Percentiles rank a stretch among this genome's conserved stretches.
Evolutionary conservation across 2,329 filamentous ascomycete genomes (phyloP).

Genomic region (Dactylonectria estremocensis): DNA sequence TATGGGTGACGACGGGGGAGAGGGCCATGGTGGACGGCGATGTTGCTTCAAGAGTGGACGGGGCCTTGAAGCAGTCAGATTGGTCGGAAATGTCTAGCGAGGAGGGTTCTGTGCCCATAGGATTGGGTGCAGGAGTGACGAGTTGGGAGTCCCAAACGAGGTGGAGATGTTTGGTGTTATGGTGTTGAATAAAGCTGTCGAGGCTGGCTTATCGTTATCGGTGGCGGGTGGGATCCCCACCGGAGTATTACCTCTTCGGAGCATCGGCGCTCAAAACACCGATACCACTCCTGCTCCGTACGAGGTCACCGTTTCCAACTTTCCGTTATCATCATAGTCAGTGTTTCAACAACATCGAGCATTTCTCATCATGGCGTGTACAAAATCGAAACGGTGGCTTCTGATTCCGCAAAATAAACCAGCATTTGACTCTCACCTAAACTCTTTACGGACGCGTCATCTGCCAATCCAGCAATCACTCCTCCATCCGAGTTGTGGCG

Average conservation of each 20-base stretch:
- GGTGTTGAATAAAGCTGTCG: slow-evolving; percentile 10
- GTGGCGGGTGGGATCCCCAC: background rate
- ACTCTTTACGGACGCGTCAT: slow-evolving; percentile 3
- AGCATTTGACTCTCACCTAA: background rate
- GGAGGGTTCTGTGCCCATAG: background rate
- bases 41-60: background rate
- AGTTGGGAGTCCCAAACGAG: background rate
- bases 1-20: slow-evolving; percentile 62
- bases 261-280: slow-evolving; percentile 18
- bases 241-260: slow-evolving; percentile 12
- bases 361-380: background rate
- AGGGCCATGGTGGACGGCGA: slow-evolving; percentile 57
- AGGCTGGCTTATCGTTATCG: slow-evolving; percentile 19
- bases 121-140: background rate
- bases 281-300: no score
- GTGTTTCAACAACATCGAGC: background rate
- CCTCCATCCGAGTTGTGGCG: background rate
- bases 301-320: background rate
- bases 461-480: no score
- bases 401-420: background rate
- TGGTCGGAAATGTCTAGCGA: background rate
- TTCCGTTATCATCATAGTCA: background rate
- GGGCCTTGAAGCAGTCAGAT: background rate
- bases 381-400: no score
- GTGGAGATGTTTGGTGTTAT: background rate